Evolutionary conservation across 805 yeast genomes (phyloP), one percentile per base, ranked within the genome.

Genomic region (Yarrowia sp.): DNA sequence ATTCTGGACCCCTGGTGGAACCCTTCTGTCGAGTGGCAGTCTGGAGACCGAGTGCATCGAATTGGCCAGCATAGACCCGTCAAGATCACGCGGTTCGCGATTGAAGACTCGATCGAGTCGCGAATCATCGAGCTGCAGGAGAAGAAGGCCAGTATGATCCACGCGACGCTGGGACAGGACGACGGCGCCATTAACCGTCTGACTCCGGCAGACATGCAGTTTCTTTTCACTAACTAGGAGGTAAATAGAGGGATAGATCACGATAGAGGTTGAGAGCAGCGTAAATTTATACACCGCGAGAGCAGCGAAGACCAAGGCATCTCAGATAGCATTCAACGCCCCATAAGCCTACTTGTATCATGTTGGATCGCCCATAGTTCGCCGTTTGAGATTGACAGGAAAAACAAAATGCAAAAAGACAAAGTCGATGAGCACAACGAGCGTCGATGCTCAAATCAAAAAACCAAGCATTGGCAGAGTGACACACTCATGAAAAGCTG

Each of bases 1-100:
- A 80, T 94, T 46, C 79, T 94, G 78, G 99, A 94, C 69, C 98
- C 98, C 33, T 94, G 99, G 99, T 94, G 99, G 98, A 96, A 94
- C 72, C 98, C 98, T 1, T 88, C 96, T 67, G 94, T 93, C 7
- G 99, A 94, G 73, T 94, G 97, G 91, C 99, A 94, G 73, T 87
- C 96, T 56, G 97, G 96, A 74, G 99, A 94, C 74, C 84, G 99
- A 76, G 97, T 94, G 21, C 98, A 94, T 74, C 84, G 99, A 75
- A 94, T 94, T 65, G 97, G 98, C 6, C 99, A 94, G 73, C 88
- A 82, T 68, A 77, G 99, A 66, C 99, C 99, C 0, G 97, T 94
- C 9, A 82, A 90, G 65, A 90, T 94, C 66, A 91, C 97, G 8
- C 81, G 97, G 49, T 84, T 94, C 70, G 90, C 96, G 67, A 93